Evolutionary conservation across 2,329 filamentous ascomycete genomes (phyloP).

Genomic region (Ceratocystis cubensis): DNA sequence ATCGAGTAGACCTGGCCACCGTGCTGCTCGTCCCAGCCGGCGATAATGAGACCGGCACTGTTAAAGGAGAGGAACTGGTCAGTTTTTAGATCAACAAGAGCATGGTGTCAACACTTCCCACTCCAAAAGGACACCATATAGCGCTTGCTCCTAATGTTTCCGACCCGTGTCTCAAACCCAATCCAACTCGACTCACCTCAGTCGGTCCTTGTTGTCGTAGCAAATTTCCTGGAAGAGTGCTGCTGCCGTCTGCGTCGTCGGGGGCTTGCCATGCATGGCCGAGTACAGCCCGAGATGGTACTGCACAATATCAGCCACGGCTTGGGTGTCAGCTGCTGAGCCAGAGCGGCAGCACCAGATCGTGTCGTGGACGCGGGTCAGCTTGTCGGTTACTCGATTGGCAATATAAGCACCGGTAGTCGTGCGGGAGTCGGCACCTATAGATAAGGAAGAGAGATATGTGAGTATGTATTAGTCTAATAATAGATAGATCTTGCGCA

Average conservation of each 20-base stretch:
- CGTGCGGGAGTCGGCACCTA: conserved; percentile 88
- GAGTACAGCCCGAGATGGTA: conserved; percentile 91
- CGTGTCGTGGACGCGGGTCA: conserved; percentile 95
- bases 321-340: conserved; percentile 94
- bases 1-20: conserved; percentile 97
- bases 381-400: conserved; percentile 97
- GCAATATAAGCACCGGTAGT: conserved; percentile 97
- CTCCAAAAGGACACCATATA: not conserved
- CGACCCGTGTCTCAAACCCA: too few species aligned
- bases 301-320: conserved; percentile 93
- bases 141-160: not conserved
- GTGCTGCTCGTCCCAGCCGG: conserved; percentile 90
- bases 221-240: conserved; percentile 96
- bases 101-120: not conserved
- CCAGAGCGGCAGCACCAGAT: conserved; percentile 99
- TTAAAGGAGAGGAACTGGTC: not conserved
- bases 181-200: conserved; percentile 53
- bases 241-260: conserved; percentile 88
- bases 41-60: conserved; percentile 93
- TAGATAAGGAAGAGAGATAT: not conserved
- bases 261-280: conserved; percentile 75
- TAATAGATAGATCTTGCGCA: not conserved
- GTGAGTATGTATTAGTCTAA: not conserved
- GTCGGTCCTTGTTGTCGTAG: conserved; percentile 89
- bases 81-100: not conserved